Base-by-base conservation (phyloP, 2,329 filamentous ascomycete species). In the Sporothrix euskadiensis region DNA sequence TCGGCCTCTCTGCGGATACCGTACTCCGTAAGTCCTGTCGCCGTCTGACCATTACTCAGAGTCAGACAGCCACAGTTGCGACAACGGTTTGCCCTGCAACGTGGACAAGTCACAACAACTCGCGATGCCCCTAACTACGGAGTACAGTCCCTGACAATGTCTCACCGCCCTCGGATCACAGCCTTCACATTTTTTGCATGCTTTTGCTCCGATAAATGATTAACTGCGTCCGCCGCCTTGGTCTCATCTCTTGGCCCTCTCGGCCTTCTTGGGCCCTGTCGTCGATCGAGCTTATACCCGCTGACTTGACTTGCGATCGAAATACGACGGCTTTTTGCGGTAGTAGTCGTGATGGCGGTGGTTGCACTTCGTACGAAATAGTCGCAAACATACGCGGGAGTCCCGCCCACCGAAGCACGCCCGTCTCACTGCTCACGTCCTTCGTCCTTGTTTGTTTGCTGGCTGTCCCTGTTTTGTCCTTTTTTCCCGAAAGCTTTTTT, bases 181-280 rank as follows among this genome's bases (percentile, higher is more conserved):
- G 44, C 44, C 14, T 49, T 49, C 6, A 14, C 44, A 9, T 4
- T 44, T 44, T 44, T 6, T 16, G 26, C 35, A 47, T 22, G 14
- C 35, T 59, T 66, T 47, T 39, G 32, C 35, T n/a, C 61, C 61
- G 39, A 9, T 30, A n/a, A 44, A 66, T 14, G 61, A 39, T 66
- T 47, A 66, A 19, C 12, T 66, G 39, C 61, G 61, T 14, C 61
- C 22, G 39, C 61, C 39, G 57, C 57, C 57, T 39, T 63, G 32
- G 57, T 63, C 35, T 65, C 59, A 16, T 22, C 35, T 14, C 35
- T 44, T 65, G 35, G 59, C 26, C 59, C 59, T 57, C 26, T 61
- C 56, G 22, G 26, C 56, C 14, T 14, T 56, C 12, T 61, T 61
- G 52, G 35, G 19, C 7, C 41, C 22, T 16, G 59, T 41, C 14